phyloP scores from a whole-genome alignment of 208 protist genomes.

The Giardia muris region DNA sequence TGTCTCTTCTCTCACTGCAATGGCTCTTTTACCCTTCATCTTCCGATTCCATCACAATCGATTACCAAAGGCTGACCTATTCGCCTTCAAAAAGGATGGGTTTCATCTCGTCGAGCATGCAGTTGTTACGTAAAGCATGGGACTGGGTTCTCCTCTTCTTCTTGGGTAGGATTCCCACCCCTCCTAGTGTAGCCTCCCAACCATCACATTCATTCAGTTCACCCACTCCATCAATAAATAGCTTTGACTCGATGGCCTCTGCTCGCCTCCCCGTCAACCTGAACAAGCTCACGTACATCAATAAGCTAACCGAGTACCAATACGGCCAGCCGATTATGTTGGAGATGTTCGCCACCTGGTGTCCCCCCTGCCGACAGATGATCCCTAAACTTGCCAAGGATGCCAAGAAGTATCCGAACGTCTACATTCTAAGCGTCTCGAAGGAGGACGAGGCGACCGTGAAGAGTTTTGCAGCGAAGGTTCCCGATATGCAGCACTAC shows the following conservation, averaged over 20 bases:
- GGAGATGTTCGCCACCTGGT: conserved; percentile 15
- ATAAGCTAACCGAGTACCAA: not conserved
- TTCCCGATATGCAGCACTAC: not conserved
- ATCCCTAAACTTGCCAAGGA: not conserved
- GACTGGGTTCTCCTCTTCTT: no score
- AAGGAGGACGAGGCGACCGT: conserved; percentile 6
- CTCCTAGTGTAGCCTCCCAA: no score
- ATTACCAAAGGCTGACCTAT: no score
- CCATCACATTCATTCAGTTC: no score
- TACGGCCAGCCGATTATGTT: conserved; percentile 12
- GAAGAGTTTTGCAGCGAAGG: not conserved
- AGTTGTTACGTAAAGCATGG: no score
- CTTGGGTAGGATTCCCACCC: no score
- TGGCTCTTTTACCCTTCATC: no score
- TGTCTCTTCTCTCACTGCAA: no score
- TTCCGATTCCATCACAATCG: no score
- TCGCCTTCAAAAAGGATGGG: no score
- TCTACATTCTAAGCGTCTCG: conserved; percentile 14
- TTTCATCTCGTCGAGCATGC: no score
- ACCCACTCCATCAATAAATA: not conserved
- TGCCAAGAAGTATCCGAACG: conserved; percentile 8
- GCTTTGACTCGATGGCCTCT: not conserved
- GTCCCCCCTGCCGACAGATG: not conserved
- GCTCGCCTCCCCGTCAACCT: not conserved
- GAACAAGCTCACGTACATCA: not conserved